Conservation (phyloP, 768 basidiomycete genomes). For the Ramaria rubella region DNA sequence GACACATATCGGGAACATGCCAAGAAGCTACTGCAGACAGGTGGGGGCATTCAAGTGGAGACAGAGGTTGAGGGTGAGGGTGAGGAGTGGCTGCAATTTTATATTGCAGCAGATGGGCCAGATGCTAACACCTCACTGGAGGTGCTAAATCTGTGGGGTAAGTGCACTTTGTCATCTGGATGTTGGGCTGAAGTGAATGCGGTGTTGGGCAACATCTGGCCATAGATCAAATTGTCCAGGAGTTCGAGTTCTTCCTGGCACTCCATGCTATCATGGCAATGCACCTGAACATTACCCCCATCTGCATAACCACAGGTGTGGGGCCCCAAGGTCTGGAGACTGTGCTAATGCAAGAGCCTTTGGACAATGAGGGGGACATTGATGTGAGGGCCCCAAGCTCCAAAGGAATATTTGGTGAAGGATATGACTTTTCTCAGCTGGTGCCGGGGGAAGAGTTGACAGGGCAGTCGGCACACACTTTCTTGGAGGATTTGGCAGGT, state of each 20-base stretch:
- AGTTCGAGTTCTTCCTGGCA: slow-evolving; percentile 21
- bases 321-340: slow-evolving; percentile 21
- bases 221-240: slow-evolving; percentile 17
- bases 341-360: slow-evolving; percentile 15
- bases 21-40: neutral
- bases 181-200: no score
- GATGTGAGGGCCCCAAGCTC: no score
- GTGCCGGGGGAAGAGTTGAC: no score
- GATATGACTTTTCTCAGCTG: no score
- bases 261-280: slow-evolving; percentile 10
- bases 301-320: slow-evolving; percentile 23
- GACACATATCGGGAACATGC: neutral
- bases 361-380: neutral
- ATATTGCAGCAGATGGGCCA: slow-evolving; percentile 7
- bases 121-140: slow-evolving; percentile 14
- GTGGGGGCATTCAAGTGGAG: slow-evolving; percentile 11
- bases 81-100: slow-evolving; percentile 9
- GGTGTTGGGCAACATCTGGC: neutral
- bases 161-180: neutral
- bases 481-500: no score
- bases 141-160: slow-evolving; percentile 24
- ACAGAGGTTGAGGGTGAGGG: slow-evolving; percentile 17
- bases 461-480: no score
- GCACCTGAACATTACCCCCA: slow-evolving; percentile 23
- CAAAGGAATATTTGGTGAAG: no score